Base-by-base conservation (phyloP, 148 eudicot genomes). In the Tetragonia tetragonoides region DNA sequence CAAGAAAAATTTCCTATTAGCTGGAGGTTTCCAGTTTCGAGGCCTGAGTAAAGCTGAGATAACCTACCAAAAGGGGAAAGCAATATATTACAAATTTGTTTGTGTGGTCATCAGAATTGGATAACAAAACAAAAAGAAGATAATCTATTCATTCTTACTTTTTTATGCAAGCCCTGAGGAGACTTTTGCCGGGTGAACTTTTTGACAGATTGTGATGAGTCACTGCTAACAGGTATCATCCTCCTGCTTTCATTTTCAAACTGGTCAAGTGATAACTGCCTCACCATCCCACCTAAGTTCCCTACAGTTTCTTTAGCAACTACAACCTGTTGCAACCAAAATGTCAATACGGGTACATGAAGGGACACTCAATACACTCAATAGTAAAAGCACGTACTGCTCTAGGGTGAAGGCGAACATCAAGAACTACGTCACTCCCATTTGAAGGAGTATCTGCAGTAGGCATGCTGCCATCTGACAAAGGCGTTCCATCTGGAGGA, bases 171-270 rank as follows among this genome's bases (percentile, higher is more conserved):
- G 73, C 99, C 97, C 89, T 90, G 94, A 78, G 97, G 97, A 84
- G 97, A 95, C 79, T 80, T 93, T 80, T 87, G 94, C 80, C 95
- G 85, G 5, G 81, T 70, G 76, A 90, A 84, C 80, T 79, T 93
- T 86, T 88, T 95, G 46, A 87, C 80, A 68, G 88, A 83, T 79
- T 85, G 60, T 66, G 91, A 81, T 70, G 86, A 78, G 77, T 95
- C 99, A 83, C 81, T 85, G 38, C 78, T 85, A 70, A 85, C 61
- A 21, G 99, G 97, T 53, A 87, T 70, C 92, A 93, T 93, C 81
- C 99, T 84, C 81, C 99, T 90, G 83, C 97, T 93, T 86, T 95
- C 99, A 82, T 95, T 93, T 89, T 95, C 99, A 88, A 95, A 95
- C 69, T 93, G 97, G 84, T 95, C 97, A 82, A 95, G 87, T 18